These are phyloP conservation scores for Metarhizium humberi DNA, from an alignment of 2,329 filamentous ascomycete species.

Conservation along the genomic window DNA sequence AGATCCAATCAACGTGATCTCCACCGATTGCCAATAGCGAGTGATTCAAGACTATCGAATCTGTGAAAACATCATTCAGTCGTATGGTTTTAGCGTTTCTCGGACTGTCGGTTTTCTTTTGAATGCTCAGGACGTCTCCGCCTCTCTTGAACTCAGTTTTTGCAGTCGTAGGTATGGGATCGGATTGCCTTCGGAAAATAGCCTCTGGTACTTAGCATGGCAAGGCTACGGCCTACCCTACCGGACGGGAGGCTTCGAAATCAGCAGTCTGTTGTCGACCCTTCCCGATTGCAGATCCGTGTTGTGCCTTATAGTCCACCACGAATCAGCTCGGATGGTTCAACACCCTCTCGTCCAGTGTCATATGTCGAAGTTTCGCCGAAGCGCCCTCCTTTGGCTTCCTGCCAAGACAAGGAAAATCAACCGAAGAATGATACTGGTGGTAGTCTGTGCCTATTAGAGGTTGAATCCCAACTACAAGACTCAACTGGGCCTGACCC, in stretches of 20 bases:
- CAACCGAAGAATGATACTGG: background rate
- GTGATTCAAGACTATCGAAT: too few species aligned
- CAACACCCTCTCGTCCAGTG: slow-evolving; percentile 14
- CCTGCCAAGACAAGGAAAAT: background rate
- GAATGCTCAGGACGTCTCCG: background rate
- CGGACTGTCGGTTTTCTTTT: background rate
- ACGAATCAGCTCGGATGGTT: slow-evolving; percentile 22
- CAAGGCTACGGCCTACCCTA: background rate
- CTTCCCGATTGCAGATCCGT: slow-evolving; percentile 24
- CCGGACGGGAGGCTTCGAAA: background rate
- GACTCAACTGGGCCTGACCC: background rate
- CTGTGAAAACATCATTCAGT: too few species aligned
- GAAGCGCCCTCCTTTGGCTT: background rate
- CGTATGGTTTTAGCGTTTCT: background rate
- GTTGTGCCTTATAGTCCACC: slow-evolving; percentile 30
- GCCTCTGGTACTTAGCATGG: slow-evolving; percentile 4
- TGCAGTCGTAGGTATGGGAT: slow-evolving; percentile 1
- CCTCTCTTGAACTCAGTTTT: background rate
- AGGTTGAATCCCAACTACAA: background rate
- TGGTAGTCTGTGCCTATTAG: background rate
- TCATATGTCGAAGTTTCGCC: slow-evolving; percentile 13
- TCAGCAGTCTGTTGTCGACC: slow-evolving; percentile 2
- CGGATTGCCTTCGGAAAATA: background rate
- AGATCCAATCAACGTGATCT: too few species aligned
- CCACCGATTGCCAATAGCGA: too few species aligned